Evolutionary conservation across 2,329 filamentous ascomycete genomes (phyloP).

Genomic region (Myriosclerotinia duriaeana): DNA sequence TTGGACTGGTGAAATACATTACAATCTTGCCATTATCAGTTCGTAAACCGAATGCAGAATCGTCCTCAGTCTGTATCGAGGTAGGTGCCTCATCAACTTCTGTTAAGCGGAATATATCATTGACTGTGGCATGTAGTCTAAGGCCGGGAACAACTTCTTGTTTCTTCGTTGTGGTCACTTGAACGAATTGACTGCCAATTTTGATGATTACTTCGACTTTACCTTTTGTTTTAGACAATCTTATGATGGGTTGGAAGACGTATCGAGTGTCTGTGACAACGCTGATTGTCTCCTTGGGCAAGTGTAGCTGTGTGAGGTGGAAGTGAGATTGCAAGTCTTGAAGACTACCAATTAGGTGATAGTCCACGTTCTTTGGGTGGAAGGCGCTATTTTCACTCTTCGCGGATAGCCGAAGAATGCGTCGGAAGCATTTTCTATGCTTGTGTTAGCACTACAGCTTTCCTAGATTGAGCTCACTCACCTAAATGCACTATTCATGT

Average conservation of each 20-base stretch:
- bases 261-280: slow-evolving; percentile 65
- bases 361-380: slow-evolving; percentile 64
- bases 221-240: slow-evolving; percentile 67
- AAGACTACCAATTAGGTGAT: slow-evolving; percentile 63
- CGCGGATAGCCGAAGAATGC: slow-evolving; percentile 59
- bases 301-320: slow-evolving; percentile 62
- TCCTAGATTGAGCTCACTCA: slow-evolving; percentile 53
- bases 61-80: slow-evolving; percentile 63
- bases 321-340: slow-evolving; percentile 67
- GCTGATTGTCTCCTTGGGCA: slow-evolving; percentile 69
- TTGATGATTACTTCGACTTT: slow-evolving; percentile 69
- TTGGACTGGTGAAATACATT: slow-evolving; percentile 69
- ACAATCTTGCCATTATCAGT: slow-evolving; percentile 69
- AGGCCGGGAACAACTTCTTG: slow-evolving; percentile 65
- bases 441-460: slow-evolving; percentile 4
- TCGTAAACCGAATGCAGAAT: slow-evolving; percentile 64
- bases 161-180: slow-evolving; percentile 67
- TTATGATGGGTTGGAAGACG: slow-evolving; percentile 63
- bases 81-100: slow-evolving; percentile 67
- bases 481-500: slow-evolving; percentile 69
- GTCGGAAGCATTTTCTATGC: slow-evolving; percentile 62
- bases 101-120: slow-evolving; percentile 67
- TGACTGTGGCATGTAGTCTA: slow-evolving; percentile 62
- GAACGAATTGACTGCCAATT: slow-evolving; percentile 67
- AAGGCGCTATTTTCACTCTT: slow-evolving; percentile 61